A percentile compares a stretch with the other conserved stretches of the same genome.
Conservation (phyloP, 2,329 filamentous ascomycete species). For the Emergomyces pasteurianus region DNA sequence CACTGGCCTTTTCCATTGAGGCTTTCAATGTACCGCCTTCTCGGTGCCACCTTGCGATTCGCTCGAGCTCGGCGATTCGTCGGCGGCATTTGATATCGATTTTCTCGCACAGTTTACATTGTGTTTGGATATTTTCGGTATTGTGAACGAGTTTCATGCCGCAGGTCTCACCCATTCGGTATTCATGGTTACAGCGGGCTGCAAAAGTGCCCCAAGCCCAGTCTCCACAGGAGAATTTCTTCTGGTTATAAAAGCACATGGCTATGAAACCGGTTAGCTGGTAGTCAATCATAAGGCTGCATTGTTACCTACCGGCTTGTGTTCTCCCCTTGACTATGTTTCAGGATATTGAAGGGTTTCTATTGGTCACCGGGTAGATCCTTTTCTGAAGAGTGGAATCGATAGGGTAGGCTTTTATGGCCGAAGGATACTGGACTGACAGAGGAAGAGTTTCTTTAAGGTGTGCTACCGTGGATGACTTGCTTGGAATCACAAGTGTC, state of each 20-base stretch:
- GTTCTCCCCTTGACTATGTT: conserved; percentile 20
- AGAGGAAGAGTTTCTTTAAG: conserved; percentile 5
- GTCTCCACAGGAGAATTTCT: conserved; percentile 72
- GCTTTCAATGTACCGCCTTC: conserved; percentile 52
- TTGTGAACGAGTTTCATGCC: conserved; percentile 81
- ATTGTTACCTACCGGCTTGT: conserved; percentile 23
- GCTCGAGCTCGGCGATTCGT: conserved; percentile 59
- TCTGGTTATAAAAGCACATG: conserved; percentile 97
- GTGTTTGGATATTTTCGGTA: conserved; percentile 50
- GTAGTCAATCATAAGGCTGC: conserved; percentile 8
- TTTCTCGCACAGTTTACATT: conserved; percentile 79
- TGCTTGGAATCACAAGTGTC: conserved; percentile 15
- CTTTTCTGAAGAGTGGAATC: conserved; percentile 10
- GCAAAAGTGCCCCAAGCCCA: conserved; percentile 93
- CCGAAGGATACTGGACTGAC: conserved; percentile 13
- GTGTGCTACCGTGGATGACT: conserved; percentile 16
- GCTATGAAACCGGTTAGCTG: conserved; percentile 25
- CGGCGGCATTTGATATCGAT: conserved; percentile 74
- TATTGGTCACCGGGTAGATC: conserved; percentile 21
- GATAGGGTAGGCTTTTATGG: conserved; percentile 22
- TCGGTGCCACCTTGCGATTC: conserved; percentile 63
- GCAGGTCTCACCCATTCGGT: conserved; percentile 91
- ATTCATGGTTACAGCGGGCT: conserved; percentile 86
- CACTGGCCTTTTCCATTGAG: conserved; percentile 54
- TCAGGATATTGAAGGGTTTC: conserved; percentile 19